A percentile compares a stretch with the other conserved stretches of the same genome.
phyloP scores from a whole-genome alignment of 1,139 yeast genomes.

The Debaryomyces subglobosus region DNA sequence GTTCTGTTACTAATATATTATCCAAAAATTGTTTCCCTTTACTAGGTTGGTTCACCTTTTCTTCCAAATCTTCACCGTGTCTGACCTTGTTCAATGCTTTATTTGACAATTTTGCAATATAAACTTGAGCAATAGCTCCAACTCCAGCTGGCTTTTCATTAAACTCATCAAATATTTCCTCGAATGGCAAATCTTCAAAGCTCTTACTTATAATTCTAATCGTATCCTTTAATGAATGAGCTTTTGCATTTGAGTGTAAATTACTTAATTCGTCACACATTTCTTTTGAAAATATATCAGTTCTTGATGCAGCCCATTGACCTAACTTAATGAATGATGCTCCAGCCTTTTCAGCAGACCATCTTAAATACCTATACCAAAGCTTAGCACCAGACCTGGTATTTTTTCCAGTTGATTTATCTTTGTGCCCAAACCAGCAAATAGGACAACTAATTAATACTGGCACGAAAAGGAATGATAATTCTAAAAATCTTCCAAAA shows the following conservation, averaged over 20 bases:
- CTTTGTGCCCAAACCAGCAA: slow-evolving; percentile 58
- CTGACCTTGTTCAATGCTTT: slow-evolving; percentile 41
- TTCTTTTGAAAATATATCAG: slow-evolving; percentile 83
- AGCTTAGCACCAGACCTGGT: slow-evolving; percentile 62
- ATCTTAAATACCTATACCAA: slow-evolving; percentile 73
- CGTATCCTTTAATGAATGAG: slow-evolving; percentile 70
- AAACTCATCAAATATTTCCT: slow-evolving; percentile 83
- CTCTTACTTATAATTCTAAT: slow-evolving; percentile 59
- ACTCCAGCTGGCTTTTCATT: slow-evolving; percentile 80
- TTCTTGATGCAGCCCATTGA: slow-evolving; percentile 99
- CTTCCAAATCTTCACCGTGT: slow-evolving; percentile 29
- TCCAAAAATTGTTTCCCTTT: slow-evolving; percentile 31
- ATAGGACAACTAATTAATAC: slow-evolving; percentile 67
- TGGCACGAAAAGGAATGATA: slow-evolving; percentile 71
- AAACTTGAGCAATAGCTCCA: slow-evolving; percentile 97
- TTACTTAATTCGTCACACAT: slow-evolving; percentile 77
- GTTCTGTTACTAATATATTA: slow-evolving; percentile 43
- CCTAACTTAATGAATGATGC: slow-evolving; percentile 95
- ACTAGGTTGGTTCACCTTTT: slow-evolving; percentile 11
- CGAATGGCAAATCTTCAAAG: slow-evolving; percentile 62
- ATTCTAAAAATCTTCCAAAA: slow-evolving; percentile 65
- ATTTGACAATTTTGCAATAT: slow-evolving; percentile 66
- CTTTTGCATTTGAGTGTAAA: slow-evolving; percentile 80
- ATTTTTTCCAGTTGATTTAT: slow-evolving; percentile 28
- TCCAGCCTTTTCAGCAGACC: slow-evolving; percentile 82